These are phyloP conservation scores for Scedosporium boydii DNA, from an alignment of 2,329 filamentous ascomycete genomes.

Conservation along the genomic window DNA sequence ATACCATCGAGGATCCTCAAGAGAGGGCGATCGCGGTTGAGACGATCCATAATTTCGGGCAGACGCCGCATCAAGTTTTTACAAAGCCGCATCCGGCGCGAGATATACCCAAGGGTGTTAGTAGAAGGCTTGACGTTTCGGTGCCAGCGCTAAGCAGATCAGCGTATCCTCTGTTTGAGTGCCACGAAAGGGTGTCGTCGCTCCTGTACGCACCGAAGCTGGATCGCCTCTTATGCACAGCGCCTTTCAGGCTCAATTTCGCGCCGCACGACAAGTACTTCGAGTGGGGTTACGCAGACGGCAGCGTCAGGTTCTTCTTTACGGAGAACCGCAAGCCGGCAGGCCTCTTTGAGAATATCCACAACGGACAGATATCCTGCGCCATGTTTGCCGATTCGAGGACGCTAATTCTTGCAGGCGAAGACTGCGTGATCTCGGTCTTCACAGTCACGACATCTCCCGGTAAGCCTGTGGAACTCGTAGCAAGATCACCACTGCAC, in stretches of 20 bases:
- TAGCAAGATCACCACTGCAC: constrained; percentile 72
- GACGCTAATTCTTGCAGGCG: constrained; percentile 83
- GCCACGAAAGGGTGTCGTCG: constrained; percentile 69
- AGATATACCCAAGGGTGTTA: constrained; percentile 56
- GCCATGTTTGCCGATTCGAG: constrained; percentile 81
- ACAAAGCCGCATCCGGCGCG: constrained; percentile 67
- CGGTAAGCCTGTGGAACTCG: constrained; percentile 65
- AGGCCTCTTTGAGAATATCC: constrained; percentile 86
- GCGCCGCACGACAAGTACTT: constrained; percentile 88
- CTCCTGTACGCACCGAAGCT: constrained; percentile 70
- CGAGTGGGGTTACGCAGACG: constrained; percentile 93
- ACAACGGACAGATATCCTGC: constrained; percentile 79
- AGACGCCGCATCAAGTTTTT: constrained; percentile 94
- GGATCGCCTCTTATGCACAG: constrained; percentile 74
- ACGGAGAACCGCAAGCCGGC: constrained; percentile 74
- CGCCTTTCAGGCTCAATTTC: constrained; percentile 77
- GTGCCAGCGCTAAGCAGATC: constrained; percentile 68
- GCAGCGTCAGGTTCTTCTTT: constrained; percentile 83
- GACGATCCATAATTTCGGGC: constrained; percentile 97
- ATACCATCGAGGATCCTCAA: constrained; percentile 79
- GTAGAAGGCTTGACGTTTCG: constrained; percentile 65
- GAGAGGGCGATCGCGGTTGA: constrained; percentile 84
- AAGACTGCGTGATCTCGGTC: constrained; percentile 83
- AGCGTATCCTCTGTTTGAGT: constrained; percentile 67
- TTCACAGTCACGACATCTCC: constrained; percentile 60